Evolutionary conservation across 495 filamentous ascomycete species (phyloP), one percentile per base, ranked within the genome.

Genomic region (Tetracladium marchalianum): DNA sequence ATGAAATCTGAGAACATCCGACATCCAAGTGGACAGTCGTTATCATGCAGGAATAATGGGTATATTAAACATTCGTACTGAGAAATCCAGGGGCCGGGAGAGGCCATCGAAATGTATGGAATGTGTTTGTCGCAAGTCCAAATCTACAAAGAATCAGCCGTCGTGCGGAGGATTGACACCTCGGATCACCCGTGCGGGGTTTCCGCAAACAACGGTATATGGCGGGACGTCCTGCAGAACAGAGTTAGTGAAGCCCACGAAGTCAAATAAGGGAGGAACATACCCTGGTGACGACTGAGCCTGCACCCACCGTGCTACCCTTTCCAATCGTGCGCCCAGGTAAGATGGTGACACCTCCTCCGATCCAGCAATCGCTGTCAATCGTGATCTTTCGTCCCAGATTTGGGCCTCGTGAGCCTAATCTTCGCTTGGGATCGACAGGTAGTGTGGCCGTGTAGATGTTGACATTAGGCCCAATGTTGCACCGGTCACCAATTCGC

Each of bases 311-410:
- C 0, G 83, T 84, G 13, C 74, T 75, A 3, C 90, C 90, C 51
- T 75, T 82, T 5, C 87, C 86, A 51, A 95, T 84, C 36, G 67
- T 84, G 32, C 92, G 77, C 1, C 89, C 90, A 1, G 85, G 82
- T 51, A 90, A 72, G 53, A 98, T 90, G 12, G 82, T 88, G 22
- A 82, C 86, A 52, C 84, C 84, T 13, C 82, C 83, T 15, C 90
- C 90, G 54, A 95, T 82, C 76, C 84, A 90, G 52, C 86, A 89
- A 54, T 96, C 87, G 42, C 90, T 85, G 53, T 85, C 87, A 50
- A 98, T 90, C 12, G 72, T 72, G 43, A 98, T 81, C 6, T 75
- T 71, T 31, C 79, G 77, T 2, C 84, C 90, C 40, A 81, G 62
- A 49, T 84, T 82, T 6, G 76, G 77, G 34, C 87, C 87, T 51